A percentile compares a stretch with the other conserved stretches of the same genome.
phyloP scores from a whole-genome alignment of 2,329 filamentous ascomycete genomes.

The Neonectria coccinea region DNA sequence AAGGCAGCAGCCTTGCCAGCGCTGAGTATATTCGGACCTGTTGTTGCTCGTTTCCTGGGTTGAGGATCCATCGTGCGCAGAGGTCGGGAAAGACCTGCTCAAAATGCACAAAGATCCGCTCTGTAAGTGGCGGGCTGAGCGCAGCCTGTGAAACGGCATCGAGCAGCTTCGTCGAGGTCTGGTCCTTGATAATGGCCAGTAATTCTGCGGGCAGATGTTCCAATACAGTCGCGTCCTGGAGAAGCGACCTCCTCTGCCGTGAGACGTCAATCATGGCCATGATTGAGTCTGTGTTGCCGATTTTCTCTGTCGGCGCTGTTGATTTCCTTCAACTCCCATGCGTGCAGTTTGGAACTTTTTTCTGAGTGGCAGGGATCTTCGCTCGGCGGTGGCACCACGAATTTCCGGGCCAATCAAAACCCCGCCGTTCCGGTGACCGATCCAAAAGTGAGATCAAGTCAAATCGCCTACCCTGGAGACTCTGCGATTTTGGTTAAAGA shows the following conservation, averaged over 20 bases:
- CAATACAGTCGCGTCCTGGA: conserved; percentile 65
- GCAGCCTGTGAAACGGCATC: conserved; percentile 77
- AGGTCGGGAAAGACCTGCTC: conserved; percentile 83
- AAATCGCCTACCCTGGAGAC: background rate
- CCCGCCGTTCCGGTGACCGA: conserved; percentile 25
- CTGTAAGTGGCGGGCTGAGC: conserved; percentile 76
- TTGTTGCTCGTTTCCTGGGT: conserved; percentile 54
- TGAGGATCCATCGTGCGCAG: conserved; percentile 80
- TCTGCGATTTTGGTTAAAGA: background rate
- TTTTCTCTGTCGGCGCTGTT: conserved; percentile 45
- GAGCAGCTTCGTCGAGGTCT: conserved; percentile 74
- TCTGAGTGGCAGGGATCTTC: conserved; percentile 40
- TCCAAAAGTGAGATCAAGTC: background rate
- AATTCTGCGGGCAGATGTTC: conserved; percentile 77
- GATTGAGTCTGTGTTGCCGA: conserved; percentile 50
- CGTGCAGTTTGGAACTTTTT: conserved; percentile 54
- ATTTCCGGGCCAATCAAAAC: conserved; percentile 54
- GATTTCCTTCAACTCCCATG: conserved; percentile 41
- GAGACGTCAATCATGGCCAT: conserved; percentile 70
- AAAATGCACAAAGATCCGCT: conserved; percentile 79
- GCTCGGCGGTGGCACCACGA: conserved; percentile 49
- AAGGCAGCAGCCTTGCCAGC: conserved; percentile 83
- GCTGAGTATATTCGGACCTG: conserved; percentile 69
- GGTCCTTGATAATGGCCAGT: conserved; percentile 72
- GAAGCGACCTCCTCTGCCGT: conserved; percentile 66